Conservation (phyloP, 2,329 filamentous ascomycete species). For the Trichoderma sp. region DNA sequence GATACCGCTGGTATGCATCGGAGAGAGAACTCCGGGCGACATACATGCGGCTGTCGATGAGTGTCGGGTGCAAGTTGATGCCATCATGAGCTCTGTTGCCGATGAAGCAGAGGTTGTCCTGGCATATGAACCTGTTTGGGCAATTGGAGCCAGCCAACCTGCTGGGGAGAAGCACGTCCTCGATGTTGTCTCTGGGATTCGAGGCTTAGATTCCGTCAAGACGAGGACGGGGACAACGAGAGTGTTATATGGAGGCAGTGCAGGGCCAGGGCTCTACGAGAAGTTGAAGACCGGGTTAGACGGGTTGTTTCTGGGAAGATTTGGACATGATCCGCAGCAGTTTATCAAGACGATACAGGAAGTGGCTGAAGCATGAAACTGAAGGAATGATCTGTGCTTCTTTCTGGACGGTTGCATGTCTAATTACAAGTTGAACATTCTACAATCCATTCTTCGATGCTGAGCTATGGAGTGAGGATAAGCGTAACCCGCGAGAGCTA, state of each 20-base stretch:
- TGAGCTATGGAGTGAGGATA: neutral
- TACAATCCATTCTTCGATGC: neutral
- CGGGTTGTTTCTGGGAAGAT: constrained; percentile 78
- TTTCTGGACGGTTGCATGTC: neutral
- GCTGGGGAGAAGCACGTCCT: constrained; percentile 73
- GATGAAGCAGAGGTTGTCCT: constrained; percentile 69
- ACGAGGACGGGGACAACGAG: constrained; percentile 59
- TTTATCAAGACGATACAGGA: constrained; percentile 73
- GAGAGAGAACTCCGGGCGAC: constrained; percentile 60
- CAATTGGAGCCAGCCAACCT: constrained; percentile 74
- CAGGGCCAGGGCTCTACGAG: constrained; percentile 74
- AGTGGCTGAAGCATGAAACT: constrained; percentile 52
- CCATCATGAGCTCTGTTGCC: constrained; percentile 62
- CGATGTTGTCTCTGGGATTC: constrained; percentile 66
- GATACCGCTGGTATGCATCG: constrained; percentile 77
- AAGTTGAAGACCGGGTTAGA: constrained; percentile 70
- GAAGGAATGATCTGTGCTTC: neutral
- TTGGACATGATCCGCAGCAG: constrained; percentile 74
- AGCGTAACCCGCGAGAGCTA: neutral
- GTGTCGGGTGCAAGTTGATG: constrained; percentile 64
- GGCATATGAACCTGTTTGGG: constrained; percentile 89
- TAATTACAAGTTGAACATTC: neutral
- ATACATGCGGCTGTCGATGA: constrained; percentile 64
- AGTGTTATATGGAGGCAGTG: constrained; percentile 81
- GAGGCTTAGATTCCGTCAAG: constrained; percentile 52